These are phyloP conservation scores for Acrodontium crateriforme DNA, from an alignment of 2,329 filamentous ascomycete genomes.

Conservation along the genomic window DNA sequence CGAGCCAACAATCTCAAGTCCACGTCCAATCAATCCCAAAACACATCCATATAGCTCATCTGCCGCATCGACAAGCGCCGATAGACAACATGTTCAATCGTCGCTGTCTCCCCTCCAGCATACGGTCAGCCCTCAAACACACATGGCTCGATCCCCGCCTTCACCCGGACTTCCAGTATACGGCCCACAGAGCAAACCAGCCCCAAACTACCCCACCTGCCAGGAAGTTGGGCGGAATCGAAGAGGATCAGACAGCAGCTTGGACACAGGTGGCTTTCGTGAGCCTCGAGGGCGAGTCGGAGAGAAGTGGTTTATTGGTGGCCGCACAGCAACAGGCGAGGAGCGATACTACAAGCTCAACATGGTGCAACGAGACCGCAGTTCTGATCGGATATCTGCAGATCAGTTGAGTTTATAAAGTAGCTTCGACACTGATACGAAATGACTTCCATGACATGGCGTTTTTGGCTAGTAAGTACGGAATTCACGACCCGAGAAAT, in stretches of 20 bases:
- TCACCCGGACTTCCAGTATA: conserved; percentile 20
- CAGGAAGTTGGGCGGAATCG: too few relatives aligned
- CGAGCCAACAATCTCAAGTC: conserved; percentile 23
- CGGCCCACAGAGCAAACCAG: conserved; percentile 61
- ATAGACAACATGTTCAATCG: conserved; percentile 28
- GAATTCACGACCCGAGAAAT: too few relatives aligned
- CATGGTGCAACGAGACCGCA: conserved; percentile 58
- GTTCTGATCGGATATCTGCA: conserved; percentile 59
- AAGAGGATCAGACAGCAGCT: conserved; percentile 60
- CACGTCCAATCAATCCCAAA: conserved; percentile 36
- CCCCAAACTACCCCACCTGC: too few relatives aligned
- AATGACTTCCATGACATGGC: too few relatives aligned
- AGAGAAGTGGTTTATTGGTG: conserved; percentile 74
- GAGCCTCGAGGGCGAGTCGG: conserved; percentile 58
- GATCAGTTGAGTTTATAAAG: conserved; percentile 60
- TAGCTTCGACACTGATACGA: too few relatives aligned
- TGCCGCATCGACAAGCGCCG: conserved; percentile 10
- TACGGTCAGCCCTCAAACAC: conserved; percentile 23
- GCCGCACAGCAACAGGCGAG: conserved; percentile 60
- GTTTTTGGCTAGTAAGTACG: too few relatives aligned
- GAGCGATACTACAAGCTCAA: conserved; percentile 71
- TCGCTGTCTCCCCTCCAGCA: conserved; percentile 24
- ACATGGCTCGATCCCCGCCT: conserved; percentile 22
- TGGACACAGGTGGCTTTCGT: conserved; percentile 61
- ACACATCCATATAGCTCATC: conserved; percentile 15